Evolutionary conservation across 441 rosid genomes (phyloP).

Genomic region (Arabidopsis hybrid): DNA sequence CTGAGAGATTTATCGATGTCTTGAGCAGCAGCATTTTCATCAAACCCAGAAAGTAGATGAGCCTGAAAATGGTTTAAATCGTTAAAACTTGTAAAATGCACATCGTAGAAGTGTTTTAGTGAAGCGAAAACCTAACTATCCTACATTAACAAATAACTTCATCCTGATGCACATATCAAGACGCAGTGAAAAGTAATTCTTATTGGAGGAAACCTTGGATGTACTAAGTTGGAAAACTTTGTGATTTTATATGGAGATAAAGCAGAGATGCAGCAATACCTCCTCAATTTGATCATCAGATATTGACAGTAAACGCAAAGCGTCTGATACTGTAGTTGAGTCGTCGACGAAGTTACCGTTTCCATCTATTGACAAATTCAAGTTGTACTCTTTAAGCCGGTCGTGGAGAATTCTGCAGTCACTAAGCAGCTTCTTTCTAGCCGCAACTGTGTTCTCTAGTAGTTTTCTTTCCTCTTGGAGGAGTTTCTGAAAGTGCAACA

Average conservation of each 20-base stretch:
- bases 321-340: slow-evolving; percentile 62
- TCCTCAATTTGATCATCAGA: slow-evolving; percentile 77
- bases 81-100: slow-evolving; percentile 29
- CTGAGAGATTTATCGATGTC: slow-evolving; percentile 30
- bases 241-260: background rate
- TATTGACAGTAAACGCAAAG: slow-evolving; percentile 65
- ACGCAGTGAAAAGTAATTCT: background rate
- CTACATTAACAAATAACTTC: slow-evolving; percentile 9
- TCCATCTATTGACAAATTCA: slow-evolving; percentile 60
- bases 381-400: slow-evolving; percentile 74
- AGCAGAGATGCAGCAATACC: slow-evolving; percentile 56
- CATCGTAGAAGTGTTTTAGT: slow-evolving; percentile 1
- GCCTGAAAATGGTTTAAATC: slow-evolving; percentile 52
- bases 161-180: slow-evolving; percentile 28
- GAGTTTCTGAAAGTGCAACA: slow-evolving; percentile 59
- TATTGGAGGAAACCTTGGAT: slow-evolving; percentile 1
- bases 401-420: slow-evolving; percentile 70
- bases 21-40: slow-evolving; percentile 44
- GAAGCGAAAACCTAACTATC: slow-evolving; percentile 14
- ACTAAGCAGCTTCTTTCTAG: slow-evolving; percentile 67
- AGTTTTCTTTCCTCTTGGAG: slow-evolving; percentile 69
- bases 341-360: slow-evolving; percentile 54
- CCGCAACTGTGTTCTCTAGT: slow-evolving; percentile 51
- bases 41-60: slow-evolving; percentile 63
- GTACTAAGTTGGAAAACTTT: background rate